Evolutionary conservation across 2,329 filamentous ascomycete genomes (phyloP).

Genomic region (Bipolaris zeicola): DNA sequence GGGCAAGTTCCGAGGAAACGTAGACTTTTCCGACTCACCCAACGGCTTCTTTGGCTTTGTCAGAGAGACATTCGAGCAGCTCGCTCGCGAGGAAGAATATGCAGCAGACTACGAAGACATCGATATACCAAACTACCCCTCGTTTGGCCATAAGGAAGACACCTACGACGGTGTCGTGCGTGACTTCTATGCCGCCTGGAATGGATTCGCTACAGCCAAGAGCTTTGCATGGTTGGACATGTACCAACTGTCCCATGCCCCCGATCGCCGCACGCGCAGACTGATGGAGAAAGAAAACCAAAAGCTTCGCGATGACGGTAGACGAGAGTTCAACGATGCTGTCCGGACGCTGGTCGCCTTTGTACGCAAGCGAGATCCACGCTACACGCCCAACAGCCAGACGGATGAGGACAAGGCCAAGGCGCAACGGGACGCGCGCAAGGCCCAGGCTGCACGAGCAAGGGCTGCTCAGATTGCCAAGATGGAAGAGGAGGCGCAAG

Average conservation of each 20-base stretch:
- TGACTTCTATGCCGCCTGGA: conserved; percentile 82
- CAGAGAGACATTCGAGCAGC: conserved; percentile 75
- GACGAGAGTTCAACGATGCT: conserved; percentile 89
- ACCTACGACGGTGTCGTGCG: conserved; percentile 76
- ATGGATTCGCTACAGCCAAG: conserved; percentile 81
- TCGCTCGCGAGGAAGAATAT: conserved; percentile 79
- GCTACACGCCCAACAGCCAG: conserved; percentile 77
- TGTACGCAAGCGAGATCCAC: conserved; percentile 86
- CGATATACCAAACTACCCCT: conserved; percentile 71
- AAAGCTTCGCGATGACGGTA: conserved; percentile 78
- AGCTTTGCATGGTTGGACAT: conserved; percentile 88
- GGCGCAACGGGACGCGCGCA: conserved; percentile 74
- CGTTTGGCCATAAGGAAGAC: conserved; percentile 80
- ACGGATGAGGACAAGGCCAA: conserved; percentile 82
- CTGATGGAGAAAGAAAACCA: conserved; percentile 96
- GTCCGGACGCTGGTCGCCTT: conserved; percentile 86
- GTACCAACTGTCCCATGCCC: conserved; percentile 82
- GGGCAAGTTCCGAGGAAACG: conserved; percentile 75
- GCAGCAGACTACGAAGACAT: conserved; percentile 72
- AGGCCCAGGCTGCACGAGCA: conserved; percentile 82
- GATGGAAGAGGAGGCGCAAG: conserved; percentile 66
- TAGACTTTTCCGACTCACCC: conserved; percentile 80
- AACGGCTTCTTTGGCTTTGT: conserved; percentile 85
- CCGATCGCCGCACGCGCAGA: conserved; percentile 80
- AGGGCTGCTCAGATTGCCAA: conserved; percentile 81